Evolutionary conservation across 805 yeast genomes (phyloP), one percentile per base, ranked within the genome.

Genomic region (Saccharomycopsis malanga): DNA sequence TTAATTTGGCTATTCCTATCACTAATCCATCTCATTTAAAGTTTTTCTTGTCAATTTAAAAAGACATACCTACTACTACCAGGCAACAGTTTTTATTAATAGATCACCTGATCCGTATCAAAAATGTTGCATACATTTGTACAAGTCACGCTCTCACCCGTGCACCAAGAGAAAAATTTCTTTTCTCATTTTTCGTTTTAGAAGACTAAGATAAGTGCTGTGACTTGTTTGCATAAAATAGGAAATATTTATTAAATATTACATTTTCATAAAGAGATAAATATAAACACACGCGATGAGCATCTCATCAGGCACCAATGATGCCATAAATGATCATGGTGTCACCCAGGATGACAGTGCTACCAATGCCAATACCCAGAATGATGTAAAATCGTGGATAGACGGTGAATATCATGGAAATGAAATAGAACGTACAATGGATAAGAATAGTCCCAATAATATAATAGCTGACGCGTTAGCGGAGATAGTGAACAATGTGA

Each of bases 381-480:
- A n/a, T n/a, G n/a, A n/a, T n/a, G n/a, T n/a, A n/a, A n/a, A n/a
- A n/a, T n/a, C n/a, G n/a, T n/a, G n/a, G n/a, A n/a, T n/a, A n/a
- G n/a, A n/a, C n/a, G n/a, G n/a, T n/a, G n/a, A n/a, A n/a, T n/a
- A n/a, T n/a, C n/a, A n/a, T n/a, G n/a, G n/a, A n/a, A n/a, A n/a
- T n/a, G n/a, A n/a, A n/a, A n/a, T n/a, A n/a, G n/a, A n/a, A n/a
- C n/a, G n/a, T n/a, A n/a, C n/a, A n/a, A n/a, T n/a, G n/a, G n/a
- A 38, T 12, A 21, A 38, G 14, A 4, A 38, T n/a, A 4, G 24
- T 15, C 15, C 18, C 30, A 38, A 22, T 15, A 38, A 25, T 23
- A 20, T 7, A 10, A 18, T 27, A 17, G 20, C 29, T 17, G 48
- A 37, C 34, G 48, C 51, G 41, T 15, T 48, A 24, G 47, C 44